These are phyloP conservation scores for Globisporangium paddicum DNA, from an alignment of 352 stramenopile genomes.

Conservation along the genomic window DNA sequence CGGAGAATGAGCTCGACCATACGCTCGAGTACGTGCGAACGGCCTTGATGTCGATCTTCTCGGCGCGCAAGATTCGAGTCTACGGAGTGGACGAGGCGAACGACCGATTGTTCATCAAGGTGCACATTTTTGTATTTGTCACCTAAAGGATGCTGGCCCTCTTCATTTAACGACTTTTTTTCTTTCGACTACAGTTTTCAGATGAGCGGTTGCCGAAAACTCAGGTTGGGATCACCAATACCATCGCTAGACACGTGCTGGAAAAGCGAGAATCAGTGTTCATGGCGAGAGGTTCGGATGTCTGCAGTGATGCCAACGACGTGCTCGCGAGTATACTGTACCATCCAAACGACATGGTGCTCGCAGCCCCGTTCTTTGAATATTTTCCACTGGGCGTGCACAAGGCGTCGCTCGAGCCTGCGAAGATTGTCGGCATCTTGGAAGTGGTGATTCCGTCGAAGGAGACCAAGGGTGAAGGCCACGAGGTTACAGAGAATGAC, in stretches of 20 bases:
- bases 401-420: conserved; percentile 14
- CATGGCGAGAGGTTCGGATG: conserved; percentile 3
- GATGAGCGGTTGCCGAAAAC: conserved; percentile 46
- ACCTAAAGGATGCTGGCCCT: neutral
- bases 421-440: conserved; percentile 51
- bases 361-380: conserved; percentile 42
- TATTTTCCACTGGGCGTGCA: conserved; percentile 29
- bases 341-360: conserved; percentile 27
- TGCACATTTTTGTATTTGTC: conserved; percentile 12
- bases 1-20: conserved; percentile 75
- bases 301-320: conserved; percentile 18
- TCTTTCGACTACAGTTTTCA: conserved; percentile 41
- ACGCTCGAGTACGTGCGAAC: conserved; percentile 67
- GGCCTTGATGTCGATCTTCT: conserved; percentile 50
- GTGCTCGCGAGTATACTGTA: conserved; percentile 33
- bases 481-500: conserved; percentile 46
- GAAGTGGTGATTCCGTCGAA: conserved; percentile 47
- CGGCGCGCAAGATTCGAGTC: conserved; percentile 52
- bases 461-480: conserved; percentile 6
- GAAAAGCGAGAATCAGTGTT: conserved; percentile 17
- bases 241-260: conserved; percentile 31
- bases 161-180: neutral
- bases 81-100: conserved; percentile 46
- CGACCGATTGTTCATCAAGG: conserved; percentile 52
- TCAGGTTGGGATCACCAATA: conserved; percentile 26